Conservation (phyloP, 352 stramenopile species). For the Pilasporangium apinafurcum region DNA sequence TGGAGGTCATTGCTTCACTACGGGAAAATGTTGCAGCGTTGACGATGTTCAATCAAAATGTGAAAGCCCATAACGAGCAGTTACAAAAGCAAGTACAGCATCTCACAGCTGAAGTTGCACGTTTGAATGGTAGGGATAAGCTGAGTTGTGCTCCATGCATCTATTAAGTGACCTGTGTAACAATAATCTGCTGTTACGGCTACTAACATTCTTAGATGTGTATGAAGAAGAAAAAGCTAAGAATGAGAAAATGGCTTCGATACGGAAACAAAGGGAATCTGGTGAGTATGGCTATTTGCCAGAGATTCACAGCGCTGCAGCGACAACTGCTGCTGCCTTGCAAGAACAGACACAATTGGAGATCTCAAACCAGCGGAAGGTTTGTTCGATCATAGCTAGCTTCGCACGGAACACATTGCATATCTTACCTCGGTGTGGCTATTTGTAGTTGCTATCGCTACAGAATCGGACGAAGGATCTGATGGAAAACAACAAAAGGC, state of each 20-base stretch:
- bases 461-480: slow-evolving; percentile 53
- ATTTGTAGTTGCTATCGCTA: slow-evolving; percentile 39
- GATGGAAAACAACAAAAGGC: slow-evolving; percentile 65
- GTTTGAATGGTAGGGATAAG: slow-evolving; percentile 21
- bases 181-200: too few species aligned
- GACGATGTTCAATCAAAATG: slow-evolving; percentile 30
- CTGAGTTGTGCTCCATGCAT: background rate
- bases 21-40: slow-evolving; percentile 46
- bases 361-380: slow-evolving; percentile 58
- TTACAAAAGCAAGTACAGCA: slow-evolving; percentile 28
- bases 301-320: slow-evolving; percentile 25
- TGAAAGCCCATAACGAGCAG: slow-evolving; percentile 34
- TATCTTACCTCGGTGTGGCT: background rate
- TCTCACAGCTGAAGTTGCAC: slow-evolving; percentile 20
- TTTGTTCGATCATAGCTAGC: too few species aligned
- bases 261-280: slow-evolving; percentile 16
- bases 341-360: slow-evolving; percentile 70
- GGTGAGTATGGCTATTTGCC: slow-evolving; percentile 24
- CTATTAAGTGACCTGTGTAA: background rate
- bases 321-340: slow-evolving; percentile 23
- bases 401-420: too few species aligned
- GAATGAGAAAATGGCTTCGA: slow-evolving; percentile 27
- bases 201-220: slow-evolving; percentile 16
- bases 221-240: slow-evolving; percentile 40
- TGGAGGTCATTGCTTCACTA: slow-evolving; percentile 16